Evolutionary conservation across 2,329 filamentous ascomycete genomes (phyloP).

Genomic region (Talaromyces sp.): DNA sequence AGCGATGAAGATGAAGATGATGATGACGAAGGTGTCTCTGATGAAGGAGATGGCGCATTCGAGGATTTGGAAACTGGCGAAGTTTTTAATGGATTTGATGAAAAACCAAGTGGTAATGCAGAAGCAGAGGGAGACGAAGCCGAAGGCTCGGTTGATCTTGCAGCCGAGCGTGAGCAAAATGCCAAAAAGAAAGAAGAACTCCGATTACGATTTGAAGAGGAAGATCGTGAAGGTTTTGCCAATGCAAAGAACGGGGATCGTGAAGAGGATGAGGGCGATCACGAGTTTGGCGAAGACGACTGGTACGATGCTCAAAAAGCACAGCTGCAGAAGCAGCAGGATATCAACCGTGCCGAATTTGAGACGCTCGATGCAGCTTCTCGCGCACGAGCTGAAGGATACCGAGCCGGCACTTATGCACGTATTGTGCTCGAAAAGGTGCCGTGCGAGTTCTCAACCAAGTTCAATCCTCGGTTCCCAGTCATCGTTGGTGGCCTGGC

Average conservation of each 20-base stretch:
- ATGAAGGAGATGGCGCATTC: conserved; percentile 72
- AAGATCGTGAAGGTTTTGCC: conserved; percentile 87
- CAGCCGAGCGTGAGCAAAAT: conserved; percentile 84
- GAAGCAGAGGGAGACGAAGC: conserved; percentile 24
- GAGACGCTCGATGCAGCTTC: conserved; percentile 80
- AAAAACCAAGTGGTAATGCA: conserved; percentile 18
- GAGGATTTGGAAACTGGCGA: conserved; percentile 81
- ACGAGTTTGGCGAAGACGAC: conserved; percentile 91
- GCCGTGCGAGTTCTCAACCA: conserved; percentile 79
- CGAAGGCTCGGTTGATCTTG: conserved; percentile 51
- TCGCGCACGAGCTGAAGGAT: conserved; percentile 79
- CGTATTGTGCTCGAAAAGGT: conserved; percentile 86
- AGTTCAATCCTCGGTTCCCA: conserved; percentile 77
- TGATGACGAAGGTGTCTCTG: conserved; percentile 50
- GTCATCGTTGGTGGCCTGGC: conserved; percentile 88
- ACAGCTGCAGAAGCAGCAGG: conserved; percentile 86
- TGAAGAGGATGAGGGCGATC: conserved; percentile 62
- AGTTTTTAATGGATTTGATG: conserved; percentile 51
- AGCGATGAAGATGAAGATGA: conserved; percentile 54
- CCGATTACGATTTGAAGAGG: conserved; percentile 90
- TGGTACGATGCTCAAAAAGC: conserved; percentile 99
- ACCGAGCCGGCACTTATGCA: conserved; percentile 86
- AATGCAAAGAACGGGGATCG: conserved; percentile 81
- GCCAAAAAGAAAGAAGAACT: conserved; percentile 91
- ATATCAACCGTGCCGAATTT: conserved; percentile 95